These are phyloP conservation scores for Trichosporon sp. DNA, from an alignment of 1,284 basidiomycete genomes.

Conservation along the genomic window DNA sequence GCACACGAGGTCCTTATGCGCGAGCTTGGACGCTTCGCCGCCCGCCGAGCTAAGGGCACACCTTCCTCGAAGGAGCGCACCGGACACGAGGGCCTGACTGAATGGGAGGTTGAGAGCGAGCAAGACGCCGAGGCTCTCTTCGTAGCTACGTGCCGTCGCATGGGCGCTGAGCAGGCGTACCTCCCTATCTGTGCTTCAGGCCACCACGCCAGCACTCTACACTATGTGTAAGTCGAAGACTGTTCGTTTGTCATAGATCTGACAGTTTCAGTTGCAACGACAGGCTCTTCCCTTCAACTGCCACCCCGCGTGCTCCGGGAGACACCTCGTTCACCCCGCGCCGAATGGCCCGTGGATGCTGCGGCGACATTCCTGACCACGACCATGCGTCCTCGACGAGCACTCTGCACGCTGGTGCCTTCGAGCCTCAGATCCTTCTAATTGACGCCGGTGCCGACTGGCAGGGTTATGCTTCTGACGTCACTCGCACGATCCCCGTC, in stretches of 20 bases:
- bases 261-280: constrained; percentile 51
- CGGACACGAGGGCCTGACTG: constrained; percentile 65
- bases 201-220: constrained; percentile 78
- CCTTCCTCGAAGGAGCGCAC: constrained; percentile 59
- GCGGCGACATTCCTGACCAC: constrained; percentile 44
- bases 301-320: constrained; percentile 40
- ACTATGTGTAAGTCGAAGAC: constrained; percentile 74
- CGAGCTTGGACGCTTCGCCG: constrained; percentile 74
- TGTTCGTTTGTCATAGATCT: neutral
- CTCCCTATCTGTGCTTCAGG: constrained; percentile 85
- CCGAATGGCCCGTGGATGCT: constrained; percentile 49
- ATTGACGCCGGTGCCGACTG: constrained; percentile 92
- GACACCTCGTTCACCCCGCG: constrained; percentile 47
- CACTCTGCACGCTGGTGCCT: constrained; percentile 39
- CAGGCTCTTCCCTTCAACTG: constrained; percentile 51
- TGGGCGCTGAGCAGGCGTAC: constrained; percentile 83
- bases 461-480: constrained; percentile 61
- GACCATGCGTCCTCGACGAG: constrained; percentile 36
- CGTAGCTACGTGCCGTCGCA: constrained; percentile 78
- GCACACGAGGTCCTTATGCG: constrained; percentile 90
- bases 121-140: constrained; percentile 88
- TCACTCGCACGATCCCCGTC: constrained; percentile 59
- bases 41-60: constrained; percentile 53
- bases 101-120: constrained; percentile 87
- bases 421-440: constrained; percentile 74